Percentiles rank a stretch among this genome's conserved stretches.
phyloP scores from a whole-genome alignment of 768 basidiomycete genomes.

The Collybia sordida region DNA sequence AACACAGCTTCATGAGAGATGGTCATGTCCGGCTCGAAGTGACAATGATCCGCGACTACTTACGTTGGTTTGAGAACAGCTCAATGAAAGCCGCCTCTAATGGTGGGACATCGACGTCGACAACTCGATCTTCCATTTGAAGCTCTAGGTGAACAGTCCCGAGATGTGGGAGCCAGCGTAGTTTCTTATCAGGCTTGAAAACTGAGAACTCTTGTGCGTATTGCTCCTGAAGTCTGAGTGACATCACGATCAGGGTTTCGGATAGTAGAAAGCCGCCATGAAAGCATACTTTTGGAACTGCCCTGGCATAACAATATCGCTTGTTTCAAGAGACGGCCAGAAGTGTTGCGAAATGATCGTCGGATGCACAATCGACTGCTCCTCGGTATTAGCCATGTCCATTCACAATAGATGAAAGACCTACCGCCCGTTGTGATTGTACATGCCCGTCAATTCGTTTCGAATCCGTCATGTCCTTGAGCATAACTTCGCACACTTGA shows the following conservation, averaged over 20 bases:
- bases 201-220: slow-evolving; percentile 78
- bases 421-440: slow-evolving; percentile 67
- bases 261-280: background rate
- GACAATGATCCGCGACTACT: background rate
- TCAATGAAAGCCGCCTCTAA: slow-evolving; percentile 92
- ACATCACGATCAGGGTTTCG: slow-evolving; percentile 2
- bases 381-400: background rate
- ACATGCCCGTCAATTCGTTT: slow-evolving; percentile 87
- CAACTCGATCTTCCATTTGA: slow-evolving; percentile 75
- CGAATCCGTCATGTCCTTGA: slow-evolving; percentile 96
- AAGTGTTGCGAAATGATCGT: slow-evolving; percentile 92
- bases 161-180: slow-evolving; percentile 87
- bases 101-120: slow-evolving; percentile 78
- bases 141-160: slow-evolving; percentile 83
- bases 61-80: slow-evolving; percentile 74
- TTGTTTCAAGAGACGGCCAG: slow-evolving; percentile 86
- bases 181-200: slow-evolving; percentile 90
- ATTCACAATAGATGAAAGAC: slow-evolving; percentile 17
- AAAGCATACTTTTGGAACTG: slow-evolving; percentile 71
- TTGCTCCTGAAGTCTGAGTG: slow-evolving; percentile 61
- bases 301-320: slow-evolving; percentile 77
- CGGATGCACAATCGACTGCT: slow-evolving; percentile 75
- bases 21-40: background rate
- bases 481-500: slow-evolving; percentile 97
- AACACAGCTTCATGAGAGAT: slow-evolving; percentile 53